These are phyloP conservation scores for Plasmopara viticola DNA, from an alignment of 352 stramenopile genomes.

Conservation along the genomic window DNA sequence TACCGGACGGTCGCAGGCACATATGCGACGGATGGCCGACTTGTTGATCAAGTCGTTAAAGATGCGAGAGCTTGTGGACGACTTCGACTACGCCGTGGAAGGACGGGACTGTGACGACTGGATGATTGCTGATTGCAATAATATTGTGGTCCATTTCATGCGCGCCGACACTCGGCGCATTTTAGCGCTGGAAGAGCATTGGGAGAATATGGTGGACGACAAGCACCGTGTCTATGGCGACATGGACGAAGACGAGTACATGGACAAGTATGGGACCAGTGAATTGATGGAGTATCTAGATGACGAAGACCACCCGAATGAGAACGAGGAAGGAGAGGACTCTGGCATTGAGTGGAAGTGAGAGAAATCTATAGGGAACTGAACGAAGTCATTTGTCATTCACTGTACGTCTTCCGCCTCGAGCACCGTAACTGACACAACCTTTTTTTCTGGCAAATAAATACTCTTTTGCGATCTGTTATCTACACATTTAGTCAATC, in stretches of 20 bases:
- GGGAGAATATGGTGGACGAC: slow-evolving; percentile 80
- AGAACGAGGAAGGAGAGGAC: slow-evolving; percentile 25
- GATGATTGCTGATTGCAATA: slow-evolving; percentile 90
- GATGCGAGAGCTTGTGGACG: slow-evolving; percentile 48
- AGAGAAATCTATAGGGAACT: neutral
- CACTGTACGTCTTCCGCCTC: neutral
- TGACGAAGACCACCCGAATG: slow-evolving; percentile 46
- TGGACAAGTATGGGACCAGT: slow-evolving; percentile 82
- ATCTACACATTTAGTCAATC: slow-evolving; percentile 24
- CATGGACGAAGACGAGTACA: slow-evolving; percentile 82
- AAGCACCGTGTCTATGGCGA: slow-evolving; percentile 76
- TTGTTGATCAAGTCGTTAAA: slow-evolving; percentile 85
- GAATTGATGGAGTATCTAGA: slow-evolving; percentile 80
- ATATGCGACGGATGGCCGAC: slow-evolving; percentile 87
- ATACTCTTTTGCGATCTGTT: slow-evolving; percentile 20
- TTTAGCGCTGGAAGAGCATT: slow-evolving; percentile 70
- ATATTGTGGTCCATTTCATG: slow-evolving; percentile 88
- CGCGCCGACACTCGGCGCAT: slow-evolving; percentile 67
- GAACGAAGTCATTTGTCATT: neutral
- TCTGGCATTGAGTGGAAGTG: slow-evolving; percentile 64
- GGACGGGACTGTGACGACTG: slow-evolving; percentile 87
- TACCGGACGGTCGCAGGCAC: slow-evolving; percentile 68
- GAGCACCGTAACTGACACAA: too few relatives aligned
- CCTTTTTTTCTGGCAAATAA: slow-evolving; percentile 13
- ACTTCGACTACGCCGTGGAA: slow-evolving; percentile 81